Evolutionary conservation across 345 rosid species (phyloP), one percentile per base, ranked within the genome.

Genomic region (Laguncularia racemosa): DNA sequence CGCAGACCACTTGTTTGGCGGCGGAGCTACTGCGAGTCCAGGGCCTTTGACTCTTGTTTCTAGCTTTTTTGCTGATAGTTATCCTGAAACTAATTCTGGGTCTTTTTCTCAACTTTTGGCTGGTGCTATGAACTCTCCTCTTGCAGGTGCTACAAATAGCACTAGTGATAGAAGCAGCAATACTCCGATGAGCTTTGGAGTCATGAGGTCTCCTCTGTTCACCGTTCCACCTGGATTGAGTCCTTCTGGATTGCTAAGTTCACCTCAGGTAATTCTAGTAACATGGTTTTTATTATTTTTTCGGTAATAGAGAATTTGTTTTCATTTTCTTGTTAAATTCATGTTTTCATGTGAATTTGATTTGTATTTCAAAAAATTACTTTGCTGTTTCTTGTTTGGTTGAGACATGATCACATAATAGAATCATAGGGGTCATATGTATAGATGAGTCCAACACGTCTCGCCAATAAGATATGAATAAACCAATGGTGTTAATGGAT

Each of bases 41-140:
- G 97, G 97, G 1, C 99, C 99, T 45, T 69, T 89, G 89, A 84
- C 95, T 48, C 74, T 93, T 57, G 89, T 93, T 64, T 83, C 96
- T 6, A 76, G 86, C 60, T 83, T 93, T 76, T 89, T 93, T 66
- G 61, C 80, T 50, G 96, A 93, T 40, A 70, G 26, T 64, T 68
- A 64, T 59, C 83, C 77, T 20, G 88, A 81, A 26, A 23, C 77
- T 4, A 85, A 88, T 44, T 58, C 63, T 53, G 71, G 80, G 43
- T 84, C 93, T 19, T 93, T 89, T 75, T 84, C 99, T 62, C 91
- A 93, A 75, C 87, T 93, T 52, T 88, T 93, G 13, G 84, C 96
- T 50, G 95, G 95, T 8, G 93, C 93, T 49, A 88, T 88, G 87
- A 76, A 78, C 21, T 86, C 98, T 44, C 96, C 98, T 16, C 71